Conservation (phyloP, 2,329 filamentous ascomycete genomes). For the Hypoxylon sp. region DNA sequence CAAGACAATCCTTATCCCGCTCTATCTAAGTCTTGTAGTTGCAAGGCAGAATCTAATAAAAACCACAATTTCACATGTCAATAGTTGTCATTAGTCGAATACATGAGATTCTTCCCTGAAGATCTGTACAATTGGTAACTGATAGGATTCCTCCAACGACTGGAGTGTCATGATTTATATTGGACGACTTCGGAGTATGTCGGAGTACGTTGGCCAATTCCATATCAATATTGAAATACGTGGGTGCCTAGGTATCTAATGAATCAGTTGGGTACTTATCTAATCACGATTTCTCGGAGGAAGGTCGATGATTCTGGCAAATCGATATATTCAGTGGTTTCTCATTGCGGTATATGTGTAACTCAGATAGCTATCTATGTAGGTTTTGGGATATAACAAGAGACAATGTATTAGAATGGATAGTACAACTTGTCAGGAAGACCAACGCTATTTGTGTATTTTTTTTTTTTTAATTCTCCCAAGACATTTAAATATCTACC, state of each 20-base stretch:
- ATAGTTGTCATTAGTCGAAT: background rate
- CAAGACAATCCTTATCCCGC: slow-evolving; percentile 12
- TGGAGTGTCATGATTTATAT: background rate
- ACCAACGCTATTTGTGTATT: too few relatives aligned
- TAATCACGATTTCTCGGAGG: background rate
- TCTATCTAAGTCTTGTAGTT: slow-evolving; percentile 5
- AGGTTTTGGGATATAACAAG: too few relatives aligned
- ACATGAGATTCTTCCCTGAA: background rate
- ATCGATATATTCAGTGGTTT: background rate
- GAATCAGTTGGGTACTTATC: background rate
- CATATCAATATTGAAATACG: background rate
- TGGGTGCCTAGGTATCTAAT: background rate
- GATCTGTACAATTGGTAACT: background rate
- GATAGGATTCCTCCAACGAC: background rate
- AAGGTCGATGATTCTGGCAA: background rate
- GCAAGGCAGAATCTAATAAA: background rate
- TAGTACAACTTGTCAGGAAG: too few relatives aligned
- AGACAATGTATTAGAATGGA: too few relatives aligned
- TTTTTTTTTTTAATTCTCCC: too few relatives aligned
- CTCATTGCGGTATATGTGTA: background rate
- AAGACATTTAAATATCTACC: too few relatives aligned
- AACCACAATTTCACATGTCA: background rate
- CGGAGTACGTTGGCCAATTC: background rate
- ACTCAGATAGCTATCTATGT: too few relatives aligned
- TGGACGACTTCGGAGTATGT: background rate